A percentile compares a stretch with the other conserved stretches of the same genome.
phyloP scores from a whole-genome alignment of 2,329 filamentous ascomycete genomes.

The Zymoseptoria crescenta region DNA sequence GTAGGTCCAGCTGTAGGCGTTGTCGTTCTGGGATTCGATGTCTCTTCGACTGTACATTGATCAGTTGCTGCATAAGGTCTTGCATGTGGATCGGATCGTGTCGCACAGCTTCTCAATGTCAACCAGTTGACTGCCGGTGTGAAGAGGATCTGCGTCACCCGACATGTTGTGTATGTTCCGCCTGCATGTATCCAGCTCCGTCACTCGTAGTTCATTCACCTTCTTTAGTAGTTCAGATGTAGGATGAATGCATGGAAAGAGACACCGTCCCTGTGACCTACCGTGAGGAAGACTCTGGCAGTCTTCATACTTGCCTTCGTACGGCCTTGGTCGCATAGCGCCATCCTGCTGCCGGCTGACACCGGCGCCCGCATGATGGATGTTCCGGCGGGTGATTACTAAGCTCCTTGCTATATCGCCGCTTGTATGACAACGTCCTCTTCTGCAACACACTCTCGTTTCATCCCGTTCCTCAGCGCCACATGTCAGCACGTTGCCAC shows the following conservation, averaged over 20 bases:
- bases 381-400: not conserved
- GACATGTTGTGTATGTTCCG: not conserved
- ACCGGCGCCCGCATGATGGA: not conserved
- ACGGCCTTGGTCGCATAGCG: not conserved
- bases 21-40: not conserved
- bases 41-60: not conserved
- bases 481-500: not conserved
- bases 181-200: too few species aligned
- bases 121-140: constrained; percentile 1
- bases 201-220: too few species aligned
- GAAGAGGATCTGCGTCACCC: not conserved
- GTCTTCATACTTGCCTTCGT: not conserved
- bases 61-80: not conserved
- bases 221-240: not conserved
- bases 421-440: not conserved
- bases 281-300: not conserved
- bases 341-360: not conserved
- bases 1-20: constrained; percentile 13
- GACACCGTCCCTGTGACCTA: not conserved
- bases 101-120: constrained; percentile 10
- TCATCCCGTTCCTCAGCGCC: not conserved
- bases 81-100: not conserved
- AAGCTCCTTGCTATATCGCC: not conserved
- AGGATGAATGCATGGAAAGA: not conserved
- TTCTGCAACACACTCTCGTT: not conserved